Conservation (phyloP, 768 basidiomycete species). For the Jaapia argillacea region DNA sequence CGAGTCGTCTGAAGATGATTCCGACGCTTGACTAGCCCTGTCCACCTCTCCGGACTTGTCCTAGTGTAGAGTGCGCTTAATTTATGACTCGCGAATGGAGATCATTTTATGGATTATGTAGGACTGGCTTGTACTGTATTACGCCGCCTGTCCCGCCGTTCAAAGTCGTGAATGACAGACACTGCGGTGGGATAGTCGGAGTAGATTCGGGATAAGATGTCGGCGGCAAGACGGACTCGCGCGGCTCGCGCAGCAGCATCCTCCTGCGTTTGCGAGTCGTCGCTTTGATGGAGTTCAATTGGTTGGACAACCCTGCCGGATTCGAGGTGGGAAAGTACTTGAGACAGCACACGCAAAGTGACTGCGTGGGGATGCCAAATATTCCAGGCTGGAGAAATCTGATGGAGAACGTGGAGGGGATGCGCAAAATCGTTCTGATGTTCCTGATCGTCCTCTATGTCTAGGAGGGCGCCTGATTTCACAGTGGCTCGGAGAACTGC, state of each 20-base stretch:
- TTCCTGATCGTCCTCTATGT: slow-evolving; percentile 4
- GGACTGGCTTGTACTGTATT: too few relatives aligned
- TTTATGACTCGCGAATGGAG: too few relatives aligned
- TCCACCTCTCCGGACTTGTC: too few relatives aligned
- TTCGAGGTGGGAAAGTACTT: slow-evolving; percentile 36
- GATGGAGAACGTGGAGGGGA: slow-evolving; percentile 49
- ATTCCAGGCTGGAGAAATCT: slow-evolving; percentile 54
- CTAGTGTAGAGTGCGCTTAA: too few relatives aligned
- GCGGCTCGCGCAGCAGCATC: background rate
- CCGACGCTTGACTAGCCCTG: slow-evolving; percentile 31
- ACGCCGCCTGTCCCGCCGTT: background rate
- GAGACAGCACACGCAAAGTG: slow-evolving; percentile 36
- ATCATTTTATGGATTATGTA: too few relatives aligned
- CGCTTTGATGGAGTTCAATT: slow-evolving; percentile 16
- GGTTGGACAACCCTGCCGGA: slow-evolving; percentile 40
- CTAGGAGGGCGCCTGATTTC: slow-evolving; percentile 3
- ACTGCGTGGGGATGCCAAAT: slow-evolving; percentile 53
- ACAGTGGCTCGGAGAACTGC: slow-evolving; percentile 13
- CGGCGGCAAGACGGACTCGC: slow-evolving; percentile 20
- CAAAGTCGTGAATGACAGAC: slow-evolving; percentile 9
- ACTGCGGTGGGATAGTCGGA: slow-evolving; percentile 39
- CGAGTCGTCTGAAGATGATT: slow-evolving; percentile 60
- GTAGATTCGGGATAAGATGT: slow-evolving; percentile 36
- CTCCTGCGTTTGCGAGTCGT: slow-evolving; percentile 1
- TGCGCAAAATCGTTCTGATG: slow-evolving; percentile 39